Base-by-base conservation (phyloP, 2,329 filamentous ascomycete species). In the Fusarium pilosicola region DNA sequence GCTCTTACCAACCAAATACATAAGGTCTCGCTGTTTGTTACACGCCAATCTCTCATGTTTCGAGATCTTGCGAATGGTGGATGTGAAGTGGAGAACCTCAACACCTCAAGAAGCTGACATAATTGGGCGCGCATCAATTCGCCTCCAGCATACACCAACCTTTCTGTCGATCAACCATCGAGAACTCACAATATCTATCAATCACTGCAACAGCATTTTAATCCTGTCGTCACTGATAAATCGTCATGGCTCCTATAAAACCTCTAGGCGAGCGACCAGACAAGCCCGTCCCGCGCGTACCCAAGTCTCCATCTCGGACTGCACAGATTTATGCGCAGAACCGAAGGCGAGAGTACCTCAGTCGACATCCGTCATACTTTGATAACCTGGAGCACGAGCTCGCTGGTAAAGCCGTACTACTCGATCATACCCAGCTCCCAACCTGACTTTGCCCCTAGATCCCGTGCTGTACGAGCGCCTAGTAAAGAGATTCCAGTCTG, bases 381-480 rank as follows among this genome's bases (percentile, higher is more conserved):
- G 73, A 81, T 38, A 86, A 80, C 24, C 70, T 84, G 7, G 88
- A 90, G 49, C 88, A 89, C 66, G 88, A 90, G 76, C 83, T 90
- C 42, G 86, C 87, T 30, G 85, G 87, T 88, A 77, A 39, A 46
- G 30, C 49, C 14, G 36, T 42, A 41, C 45, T 55, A 51, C 22
- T 38, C 24, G 45, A 60, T 59, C 28, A 49, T 42, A 10, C 24
- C 38, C 42, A 15, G 34, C 52, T 51, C 44, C 44, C 28, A 62
- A 58, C 68, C 65, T 74, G 45, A 63, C 66, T 62, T 55, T 39
- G 26, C 42, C 41, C 45, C n/a, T 65, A 88, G 93, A 96, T 82
- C 94, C 94, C 2, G 84, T 96, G 14, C 88, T 97, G 38, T 97
- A 97, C 85, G 93, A 97, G 81, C 88, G 90, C 60, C 87, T 97